Evolutionary conservation across 805 yeast genomes (phyloP), one percentile per base, ranked within the genome.

Genomic region (Candida quercuum): DNA sequence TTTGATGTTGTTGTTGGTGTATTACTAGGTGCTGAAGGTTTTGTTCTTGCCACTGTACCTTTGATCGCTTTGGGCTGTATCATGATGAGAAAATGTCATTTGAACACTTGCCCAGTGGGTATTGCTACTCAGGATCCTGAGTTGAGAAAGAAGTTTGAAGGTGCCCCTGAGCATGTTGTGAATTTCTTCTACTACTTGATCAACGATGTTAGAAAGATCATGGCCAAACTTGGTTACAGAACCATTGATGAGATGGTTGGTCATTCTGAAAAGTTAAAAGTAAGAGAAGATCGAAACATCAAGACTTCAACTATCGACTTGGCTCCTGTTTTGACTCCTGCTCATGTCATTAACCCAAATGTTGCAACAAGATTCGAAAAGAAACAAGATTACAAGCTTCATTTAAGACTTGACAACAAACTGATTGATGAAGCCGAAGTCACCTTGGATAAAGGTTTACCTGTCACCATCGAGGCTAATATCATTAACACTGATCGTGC

Each of bases 211-310:
- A 78, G 99, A 59, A 76, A 72, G 41, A 82, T 86, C 54, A 91
- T 91, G 99, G 96, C 99, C 30, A 76, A 79, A 57, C 77, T 91
- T 47, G 99, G 99, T 39, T 93, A 82, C 79, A 77, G 98, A 60
- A 86, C 95, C 37, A 78, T 91, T 60, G 91, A 87, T 61, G 99
- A 93, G 71, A 91, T 91, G 99, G 89, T 91, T 52, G 99, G 99
- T 56, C 88, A 83, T 61, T 87, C 98, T 35, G 99, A 91, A 69
- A 86, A 80, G 63, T 76, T 91, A 57, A 72, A 66, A 54, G 93
- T 88, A 37, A 74, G 95, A 51, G 95, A 86, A 45, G 89, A 86
- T 55, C 77, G 94, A 56, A 85, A 80, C 57, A 81, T 91, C 44
- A 93, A 93, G 77, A 87, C 91, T 46, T 86, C 88, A 35, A 86